Conservation (phyloP, 148 eudicot species). For the Polygonum maritimum region DNA sequence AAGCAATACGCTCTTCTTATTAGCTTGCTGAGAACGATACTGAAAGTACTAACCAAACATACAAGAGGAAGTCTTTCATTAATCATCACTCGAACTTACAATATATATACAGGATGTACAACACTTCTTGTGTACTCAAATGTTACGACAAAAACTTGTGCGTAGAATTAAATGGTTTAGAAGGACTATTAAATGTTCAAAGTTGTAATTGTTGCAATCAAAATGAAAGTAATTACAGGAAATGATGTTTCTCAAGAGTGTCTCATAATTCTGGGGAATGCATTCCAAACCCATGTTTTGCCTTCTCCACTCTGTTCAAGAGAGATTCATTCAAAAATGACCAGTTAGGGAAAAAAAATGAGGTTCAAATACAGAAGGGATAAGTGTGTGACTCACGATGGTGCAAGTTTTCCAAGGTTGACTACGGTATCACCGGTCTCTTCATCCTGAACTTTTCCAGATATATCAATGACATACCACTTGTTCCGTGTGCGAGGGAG, state of each 20-base stretch:
- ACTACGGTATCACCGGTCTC: constrained; percentile 50
- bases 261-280: neutral
- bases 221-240: neutral
- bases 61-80: too few relatives aligned
- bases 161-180: neutral
- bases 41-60: too few relatives aligned
- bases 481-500: constrained; percentile 46
- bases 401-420: constrained; percentile 82
- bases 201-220: neutral
- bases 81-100: too few relatives aligned
- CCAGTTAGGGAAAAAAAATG: neutral
- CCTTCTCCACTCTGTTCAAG: too few relatives aligned
- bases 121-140: neutral
- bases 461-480: constrained; percentile 52
- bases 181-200: neutral
- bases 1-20: too few relatives aligned
- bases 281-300: neutral
- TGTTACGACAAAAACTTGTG: neutral
- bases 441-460: constrained; percentile 64
- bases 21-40: too few relatives aligned
- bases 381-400: constrained; percentile 51
- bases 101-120: neutral
- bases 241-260: neutral
- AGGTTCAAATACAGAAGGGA: neutral
- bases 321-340: too few relatives aligned